Evolutionary conservation across 164 flowering plant genomes (phyloP), one percentile per base, ranked within the genome.

Genomic region (Magnolia sinica): DNA sequence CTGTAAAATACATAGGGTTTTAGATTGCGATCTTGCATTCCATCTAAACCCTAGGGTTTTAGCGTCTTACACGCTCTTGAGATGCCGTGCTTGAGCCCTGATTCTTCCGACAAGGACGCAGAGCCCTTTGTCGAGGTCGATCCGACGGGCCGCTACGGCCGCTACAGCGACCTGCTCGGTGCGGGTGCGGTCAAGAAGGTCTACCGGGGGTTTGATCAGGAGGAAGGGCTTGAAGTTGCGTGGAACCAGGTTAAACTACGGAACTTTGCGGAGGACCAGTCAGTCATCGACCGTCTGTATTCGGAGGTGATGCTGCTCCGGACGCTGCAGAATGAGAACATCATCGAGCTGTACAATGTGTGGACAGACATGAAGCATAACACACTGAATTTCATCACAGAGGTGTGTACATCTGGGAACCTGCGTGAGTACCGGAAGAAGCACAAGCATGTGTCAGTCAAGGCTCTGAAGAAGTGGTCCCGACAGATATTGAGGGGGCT

Each of bases 201-300:
- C 0, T 93, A 91, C 64, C 65, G 94, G 49, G 97, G 87, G 10
- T 93, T 93, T 78, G 98, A 93, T 83, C 96, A 90, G 69, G 87
- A 87, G 73, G 96, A 91, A 82, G 98, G 94, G 1, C 88, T 82
- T 74, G 98, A 91, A 73, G 93, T 93, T n/a, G 98, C 98, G 0
- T 93, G 98, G 98, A 90, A 90, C 75, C 92, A 91, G 50, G 94
- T 92, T 6, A 63, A 72, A 18, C 81, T 93, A 55, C 71, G 81
- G 67, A 84, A 82, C 24, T 91, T 89, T 76, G 68, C 75, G 31
- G 81, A 84, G 4, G 92, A 91, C 76, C 81, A 82, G 2, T 64
- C 78, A 19, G 76, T 86, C 69, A 79, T 90, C 24, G 81, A 84
- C 11, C 78, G 92, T n/a, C 85, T 91, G 29, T 73, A 76, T 73